Evolutionary conservation across 2,329 filamentous ascomycete species (phyloP).

Genomic region (Colletotrichum sp.): DNA sequence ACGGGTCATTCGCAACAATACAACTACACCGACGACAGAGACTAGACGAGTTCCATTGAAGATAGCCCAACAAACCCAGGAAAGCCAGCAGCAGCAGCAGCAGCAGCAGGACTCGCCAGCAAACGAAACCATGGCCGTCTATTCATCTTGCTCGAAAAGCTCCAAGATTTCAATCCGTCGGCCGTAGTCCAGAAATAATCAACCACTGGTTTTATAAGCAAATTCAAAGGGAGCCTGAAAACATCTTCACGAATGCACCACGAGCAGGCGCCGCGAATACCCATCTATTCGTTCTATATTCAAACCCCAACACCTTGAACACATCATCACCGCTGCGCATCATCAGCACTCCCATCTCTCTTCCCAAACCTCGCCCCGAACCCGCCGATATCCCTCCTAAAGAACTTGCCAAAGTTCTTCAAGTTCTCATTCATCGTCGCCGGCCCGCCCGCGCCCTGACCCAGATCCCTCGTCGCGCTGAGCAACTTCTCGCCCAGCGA

Average conservation of each 20-base stretch:
- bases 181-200: fast-evolving
- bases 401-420: slow-evolving; percentile 96
- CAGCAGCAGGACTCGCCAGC: background rate
- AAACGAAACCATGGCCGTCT: background rate
- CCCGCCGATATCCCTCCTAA: slow-evolving; percentile 82
- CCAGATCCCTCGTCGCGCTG: slow-evolving; percentile 86
- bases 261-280: background rate
- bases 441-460: slow-evolving; percentile 42
- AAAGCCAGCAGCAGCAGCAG: background rate
- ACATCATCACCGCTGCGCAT: slow-evolving; percentile 22
- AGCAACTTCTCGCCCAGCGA: slow-evolving; percentile 87
- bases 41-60: background rate
- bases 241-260: background rate
- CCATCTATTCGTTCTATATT: background rate
- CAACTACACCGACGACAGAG: background rate
- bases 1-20: too few relatives aligned
- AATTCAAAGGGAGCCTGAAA: background rate
- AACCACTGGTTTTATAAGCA: background rate
- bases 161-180: fast-evolving
- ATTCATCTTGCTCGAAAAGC: background rate
- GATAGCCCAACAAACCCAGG: background rate
- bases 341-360: slow-evolving; percentile 49
- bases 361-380: slow-evolving; percentile 77
- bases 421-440: slow-evolving; percentile 89
- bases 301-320: fast-evolving